These are phyloP conservation scores for Lichtheimia hyalospora DNA, from an alignment of 371 early-diverging fungal species.

Conservation along the genomic window DNA sequence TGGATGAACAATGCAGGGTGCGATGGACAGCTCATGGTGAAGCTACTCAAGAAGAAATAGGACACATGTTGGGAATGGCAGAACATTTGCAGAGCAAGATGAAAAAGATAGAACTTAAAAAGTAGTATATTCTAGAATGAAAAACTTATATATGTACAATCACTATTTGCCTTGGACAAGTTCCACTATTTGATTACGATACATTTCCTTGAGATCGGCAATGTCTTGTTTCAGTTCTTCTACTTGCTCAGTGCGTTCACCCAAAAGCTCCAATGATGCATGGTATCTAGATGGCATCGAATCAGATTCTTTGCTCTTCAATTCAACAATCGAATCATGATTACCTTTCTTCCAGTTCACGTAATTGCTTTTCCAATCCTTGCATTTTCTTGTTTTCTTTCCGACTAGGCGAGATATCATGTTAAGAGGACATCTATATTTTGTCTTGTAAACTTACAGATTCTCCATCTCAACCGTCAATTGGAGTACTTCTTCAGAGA, in stretches of 20 bases:
- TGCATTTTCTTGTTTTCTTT: conserved; percentile 26
- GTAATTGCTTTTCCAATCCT: conserved; percentile 30
- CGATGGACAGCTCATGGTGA: conserved; percentile 88
- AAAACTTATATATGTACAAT: conserved; percentile 2
- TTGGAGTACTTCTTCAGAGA: conserved; percentile 72
- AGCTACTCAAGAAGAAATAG: conserved; percentile 67
- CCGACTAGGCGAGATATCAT: conserved; percentile 10
- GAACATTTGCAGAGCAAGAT: conserved; percentile 37
- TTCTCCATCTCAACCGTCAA: conserved; percentile 64
- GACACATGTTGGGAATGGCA: conserved; percentile 54
- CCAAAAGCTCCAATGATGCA: conserved; percentile 82
- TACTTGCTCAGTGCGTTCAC: conserved; percentile 87
- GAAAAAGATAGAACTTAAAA: not conserved
- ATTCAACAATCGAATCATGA: not conserved
- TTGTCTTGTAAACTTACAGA: conserved; percentile 37
- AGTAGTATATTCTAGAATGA: not conserved
- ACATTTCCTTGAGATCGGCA: conserved; percentile 77
- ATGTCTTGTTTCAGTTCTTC: conserved; percentile 83
- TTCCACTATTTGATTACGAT: conserved; percentile 73
- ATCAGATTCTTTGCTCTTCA: not conserved
- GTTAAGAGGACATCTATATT: not conserved
- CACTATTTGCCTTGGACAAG: conserved; percentile 46
- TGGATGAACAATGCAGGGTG: conserved; percentile 73
- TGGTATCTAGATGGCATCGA: conserved; percentile 56
- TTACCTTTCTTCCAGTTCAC: conserved; percentile 47